phyloP scores from a whole-genome alignment of 164 flowering plant genomes.

The Saururus chinensis region DNA sequence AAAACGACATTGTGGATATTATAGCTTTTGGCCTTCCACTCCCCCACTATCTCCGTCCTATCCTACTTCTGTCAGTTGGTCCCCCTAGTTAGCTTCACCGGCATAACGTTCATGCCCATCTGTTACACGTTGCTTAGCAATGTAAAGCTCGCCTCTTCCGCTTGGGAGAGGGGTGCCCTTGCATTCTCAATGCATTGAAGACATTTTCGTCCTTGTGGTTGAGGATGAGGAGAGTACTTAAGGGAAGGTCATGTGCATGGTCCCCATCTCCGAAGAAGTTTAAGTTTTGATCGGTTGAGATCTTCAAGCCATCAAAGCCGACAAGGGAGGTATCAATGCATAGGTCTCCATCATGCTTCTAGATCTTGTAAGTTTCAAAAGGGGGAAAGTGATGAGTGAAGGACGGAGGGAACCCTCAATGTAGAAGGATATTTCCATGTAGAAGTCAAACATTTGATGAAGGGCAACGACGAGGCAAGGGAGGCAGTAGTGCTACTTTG shows the following conservation, averaged over 20 bases:
- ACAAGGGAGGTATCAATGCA: constrained; percentile 84
- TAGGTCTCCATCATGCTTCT: constrained; percentile 86
- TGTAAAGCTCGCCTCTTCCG: constrained; percentile 54
- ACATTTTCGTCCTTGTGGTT: constrained; percentile 57
- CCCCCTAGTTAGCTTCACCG: constrained; percentile 55
- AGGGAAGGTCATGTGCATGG: constrained; percentile 20
- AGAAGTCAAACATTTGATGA: constrained; percentile 83
- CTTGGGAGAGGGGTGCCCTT: constrained; percentile 46
- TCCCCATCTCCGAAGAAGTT: constrained; percentile 76
- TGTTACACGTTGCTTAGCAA: constrained; percentile 71
- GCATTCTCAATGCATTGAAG: constrained; percentile 83
- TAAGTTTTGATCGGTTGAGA: constrained; percentile 83
- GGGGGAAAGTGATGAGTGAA: constrained; percentile 86
- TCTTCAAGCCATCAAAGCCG: constrained; percentile 88
- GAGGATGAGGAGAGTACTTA: constrained; percentile 59
- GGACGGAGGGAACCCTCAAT: constrained; percentile 94
- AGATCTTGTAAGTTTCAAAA: constrained; percentile 84
- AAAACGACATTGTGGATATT: constrained; percentile 75
- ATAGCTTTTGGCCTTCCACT: constrained; percentile 81
- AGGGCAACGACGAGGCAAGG: constrained; percentile 70
- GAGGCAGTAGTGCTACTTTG: constrained; percentile 80
- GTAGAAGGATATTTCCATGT: constrained; percentile 91
- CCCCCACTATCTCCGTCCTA: constrained; percentile 64
- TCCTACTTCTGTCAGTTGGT: constrained; percentile 87
- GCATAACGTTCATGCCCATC: constrained; percentile 90